Base-by-base conservation (phyloP, 2,329 filamentous ascomycete genomes). In the Hypomyces rosellus region DNA sequence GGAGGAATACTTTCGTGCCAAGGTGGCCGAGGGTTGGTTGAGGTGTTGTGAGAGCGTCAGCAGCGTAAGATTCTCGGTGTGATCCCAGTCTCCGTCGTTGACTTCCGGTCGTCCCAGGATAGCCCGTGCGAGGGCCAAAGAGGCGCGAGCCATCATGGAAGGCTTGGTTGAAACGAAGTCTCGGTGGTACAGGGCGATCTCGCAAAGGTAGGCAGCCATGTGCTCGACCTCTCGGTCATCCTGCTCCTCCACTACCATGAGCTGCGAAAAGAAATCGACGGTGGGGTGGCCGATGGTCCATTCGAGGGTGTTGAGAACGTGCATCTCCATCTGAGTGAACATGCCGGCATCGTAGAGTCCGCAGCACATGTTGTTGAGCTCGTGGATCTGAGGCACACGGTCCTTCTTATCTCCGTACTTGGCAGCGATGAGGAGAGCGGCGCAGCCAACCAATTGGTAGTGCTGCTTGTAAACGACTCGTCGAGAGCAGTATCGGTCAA, bases 281-380 rank as follows among this genome's bases (percentile, higher is more conserved):
- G 93, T 97, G 1, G 93, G 91, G 72, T 97, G 92, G 49, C 93
- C 93, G 59, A 99, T 88, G 59, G 86, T 84, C 93, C 93, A 99
- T 67, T 95, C 89, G 53, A 99, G 81, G 1, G 93, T 99, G 73
- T 96, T 95, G 61, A 99, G 80, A 36, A 99, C 92, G 69, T 99
- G 93, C 91, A 95, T 97, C 74, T 99, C 93, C 93, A 99, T 99
- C 71, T 99, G 93, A 11, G 91, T 92, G 74, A 99, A 99, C 93
- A 99, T 99, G 73, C 96, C 92, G 45, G 96, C 90, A 63, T 99
- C 93, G 72, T 99, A 99, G 37, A 97, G 80, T 36, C 88, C 91
- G 73, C 93, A 97, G 80, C 93, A 99, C 93, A 99, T 97, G 59
- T 92, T 95, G 79, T 96, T 96, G 57, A 99, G 78, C 69, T 99